phyloP scores from a whole-genome alignment of 306 rosid genomes.

The Cicer cuneatum region DNA sequence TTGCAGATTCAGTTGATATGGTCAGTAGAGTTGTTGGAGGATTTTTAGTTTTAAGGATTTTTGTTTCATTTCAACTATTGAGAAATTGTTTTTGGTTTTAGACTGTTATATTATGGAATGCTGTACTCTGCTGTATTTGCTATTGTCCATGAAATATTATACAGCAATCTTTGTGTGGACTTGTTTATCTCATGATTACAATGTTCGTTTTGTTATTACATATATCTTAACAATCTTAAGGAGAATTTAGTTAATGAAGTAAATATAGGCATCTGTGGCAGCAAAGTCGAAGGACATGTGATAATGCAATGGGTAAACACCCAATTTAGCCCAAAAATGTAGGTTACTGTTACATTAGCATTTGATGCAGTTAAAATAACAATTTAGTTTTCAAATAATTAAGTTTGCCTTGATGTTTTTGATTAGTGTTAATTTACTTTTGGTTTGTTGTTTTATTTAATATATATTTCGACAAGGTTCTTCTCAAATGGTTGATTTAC shows the following conservation, averaged over 20 bases:
- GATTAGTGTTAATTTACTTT: too few relatives aligned
- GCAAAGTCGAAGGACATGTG: too few relatives aligned
- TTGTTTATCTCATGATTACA: background rate
- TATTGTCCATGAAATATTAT: constrained; percentile 40
- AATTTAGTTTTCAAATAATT: too few relatives aligned
- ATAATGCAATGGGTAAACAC: too few relatives aligned
- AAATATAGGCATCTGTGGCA: background rate
- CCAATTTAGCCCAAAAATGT: too few relatives aligned
- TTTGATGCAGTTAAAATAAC: too few relatives aligned
- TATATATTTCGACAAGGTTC: too few relatives aligned
- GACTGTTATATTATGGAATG: constrained; percentile 18
- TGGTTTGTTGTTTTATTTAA: too few relatives aligned
- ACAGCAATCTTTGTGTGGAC: constrained; percentile 14
- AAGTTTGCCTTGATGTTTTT: too few relatives aligned
- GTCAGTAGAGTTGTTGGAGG: constrained; percentile 30
- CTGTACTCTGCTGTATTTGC: background rate
- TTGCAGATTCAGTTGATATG: constrained; percentile 45
- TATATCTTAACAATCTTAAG: background rate
- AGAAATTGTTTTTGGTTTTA: constrained; percentile 2
- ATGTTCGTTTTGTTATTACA: background rate
- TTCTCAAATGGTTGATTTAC: too few relatives aligned
- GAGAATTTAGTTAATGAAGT: background rate
- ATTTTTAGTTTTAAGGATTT: constrained; percentile 38
- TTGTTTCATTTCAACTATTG: constrained; percentile 43
- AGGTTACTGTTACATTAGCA: too few relatives aligned